Conservation (phyloP, 2,329 filamentous ascomycete genomes). For the Teratosphaeria nubilosa region DNA sequence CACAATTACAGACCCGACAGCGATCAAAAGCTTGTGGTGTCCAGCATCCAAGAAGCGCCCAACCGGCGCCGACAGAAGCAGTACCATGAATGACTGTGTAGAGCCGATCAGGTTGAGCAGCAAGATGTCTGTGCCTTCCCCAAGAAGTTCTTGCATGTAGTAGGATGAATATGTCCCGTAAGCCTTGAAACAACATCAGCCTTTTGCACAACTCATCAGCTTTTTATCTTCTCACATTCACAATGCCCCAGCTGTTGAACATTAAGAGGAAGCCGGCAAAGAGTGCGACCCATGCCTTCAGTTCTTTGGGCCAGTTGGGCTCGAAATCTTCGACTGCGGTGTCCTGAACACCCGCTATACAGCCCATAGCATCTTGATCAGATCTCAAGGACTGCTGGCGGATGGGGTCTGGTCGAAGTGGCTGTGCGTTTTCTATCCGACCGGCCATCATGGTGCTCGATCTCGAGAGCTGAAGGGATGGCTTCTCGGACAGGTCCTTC, state of each 20-base stretch:
- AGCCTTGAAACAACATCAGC: slow-evolving; percentile 13
- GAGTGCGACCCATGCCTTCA: slow-evolving; percentile 36
- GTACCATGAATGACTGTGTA: slow-evolving; percentile 38
- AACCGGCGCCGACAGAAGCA: slow-evolving; percentile 36
- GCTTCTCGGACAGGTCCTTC: background rate
- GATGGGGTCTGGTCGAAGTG: background rate
- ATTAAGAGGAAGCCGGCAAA: slow-evolving; percentile 42
- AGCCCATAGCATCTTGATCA: background rate
- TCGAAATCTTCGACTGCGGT: background rate
- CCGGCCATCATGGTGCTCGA: background rate
- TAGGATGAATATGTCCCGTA: slow-evolving; percentile 42
- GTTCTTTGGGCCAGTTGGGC: slow-evolving; percentile 33
- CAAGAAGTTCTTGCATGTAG: slow-evolving; percentile 37
- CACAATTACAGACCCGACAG: slow-evolving; percentile 33
- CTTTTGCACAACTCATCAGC: background rate
- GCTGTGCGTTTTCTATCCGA: background rate
- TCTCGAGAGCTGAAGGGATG: background rate
- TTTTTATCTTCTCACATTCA: slow-evolving; percentile 6
- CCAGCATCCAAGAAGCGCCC: slow-evolving; percentile 41
- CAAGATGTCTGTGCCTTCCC: slow-evolving; percentile 28
- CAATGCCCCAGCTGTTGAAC: slow-evolving; percentile 25
- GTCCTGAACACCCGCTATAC: background rate
- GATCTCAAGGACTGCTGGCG: background rate
- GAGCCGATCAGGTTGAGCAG: slow-evolving; percentile 39
- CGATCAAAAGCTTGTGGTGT: slow-evolving; percentile 30